Evolutionary conservation across 2,329 filamentous ascomycete genomes (phyloP).

Genomic region (Ramichloridium luteum): DNA sequence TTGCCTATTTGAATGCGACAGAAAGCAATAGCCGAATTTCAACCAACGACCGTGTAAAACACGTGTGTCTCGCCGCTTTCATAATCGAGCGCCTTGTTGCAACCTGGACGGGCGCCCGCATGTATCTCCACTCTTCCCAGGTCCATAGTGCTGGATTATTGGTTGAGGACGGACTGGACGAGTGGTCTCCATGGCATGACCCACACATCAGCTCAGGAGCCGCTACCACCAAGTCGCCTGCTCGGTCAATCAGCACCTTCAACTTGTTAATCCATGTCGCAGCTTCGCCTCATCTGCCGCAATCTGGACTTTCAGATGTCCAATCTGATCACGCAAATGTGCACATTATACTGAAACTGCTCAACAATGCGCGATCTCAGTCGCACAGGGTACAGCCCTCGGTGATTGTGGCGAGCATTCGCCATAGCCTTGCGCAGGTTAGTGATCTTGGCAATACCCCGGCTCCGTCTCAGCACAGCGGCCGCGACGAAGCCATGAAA

Average conservation of each 20-base stretch:
- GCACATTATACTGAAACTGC: background rate
- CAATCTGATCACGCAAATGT: too few relatives aligned
- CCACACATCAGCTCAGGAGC: conserved; percentile 10
- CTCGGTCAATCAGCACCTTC: conserved; percentile 37
- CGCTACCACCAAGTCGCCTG: conserved; percentile 26
- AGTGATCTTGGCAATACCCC: too few relatives aligned
- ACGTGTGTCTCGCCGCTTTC: conserved; percentile 45
- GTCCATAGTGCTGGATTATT: conserved; percentile 38
- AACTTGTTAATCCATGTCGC: conserved; percentile 34
- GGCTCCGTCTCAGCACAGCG: too few relatives aligned
- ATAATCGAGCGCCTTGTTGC: conserved; percentile 49
- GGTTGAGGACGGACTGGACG: conserved; percentile 55
- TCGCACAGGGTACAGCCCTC: too few relatives aligned
- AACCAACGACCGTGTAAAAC: conserved; percentile 24
- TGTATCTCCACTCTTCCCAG: conserved; percentile 40
- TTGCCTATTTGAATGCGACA: conserved; percentile 31
- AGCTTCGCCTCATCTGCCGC: too few relatives aligned
- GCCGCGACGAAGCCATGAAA: too few relatives aligned
- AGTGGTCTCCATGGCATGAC: conserved; percentile 62
- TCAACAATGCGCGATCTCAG: too few relatives aligned
- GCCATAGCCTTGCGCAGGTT: too few relatives aligned
- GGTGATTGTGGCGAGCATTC: too few relatives aligned
- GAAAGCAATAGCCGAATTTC: too few relatives aligned
- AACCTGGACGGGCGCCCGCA: conserved; percentile 37
- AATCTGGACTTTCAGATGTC: too few relatives aligned